A percentile compares a stretch with the other conserved stretches of the same genome.
Conservation (phyloP, 441 rosid genomes). For the Adansonia madagascariensis region DNA sequence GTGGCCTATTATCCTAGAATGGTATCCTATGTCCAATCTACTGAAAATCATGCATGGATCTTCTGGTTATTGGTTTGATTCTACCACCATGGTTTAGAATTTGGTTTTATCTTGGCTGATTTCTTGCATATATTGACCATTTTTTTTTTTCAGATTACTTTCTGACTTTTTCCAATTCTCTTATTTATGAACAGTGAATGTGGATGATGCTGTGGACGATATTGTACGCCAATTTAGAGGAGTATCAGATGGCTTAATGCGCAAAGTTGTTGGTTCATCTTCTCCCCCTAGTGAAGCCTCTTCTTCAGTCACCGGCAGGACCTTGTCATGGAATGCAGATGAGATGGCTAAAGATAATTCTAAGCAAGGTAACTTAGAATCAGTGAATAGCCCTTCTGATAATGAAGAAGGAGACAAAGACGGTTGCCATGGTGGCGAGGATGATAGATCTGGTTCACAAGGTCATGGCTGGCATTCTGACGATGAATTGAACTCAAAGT, state of each 20-base stretch:
- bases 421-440: conserved; percentile 46
- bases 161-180: conserved; percentile 7
- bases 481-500: conserved; percentile 66
- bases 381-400: conserved; percentile 66
- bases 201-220: conserved; percentile 98
- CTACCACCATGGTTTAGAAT: background rate
- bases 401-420: conserved; percentile 59
- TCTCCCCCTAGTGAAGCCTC: conserved; percentile 47
- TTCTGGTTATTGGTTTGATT: conserved; percentile 2
- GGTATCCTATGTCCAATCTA: background rate
- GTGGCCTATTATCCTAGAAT: background rate
- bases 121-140: background rate
- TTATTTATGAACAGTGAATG: conserved; percentile 62
- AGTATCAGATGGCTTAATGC: too few relatives aligned
- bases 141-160: background rate
- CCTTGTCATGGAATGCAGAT: conserved; percentile 66
- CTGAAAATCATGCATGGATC: background rate
- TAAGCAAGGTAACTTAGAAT: conserved; percentile 37
- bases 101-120: conserved; percentile 18
- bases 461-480: conserved; percentile 79
- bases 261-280: conserved; percentile 70
- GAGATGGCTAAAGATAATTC: conserved; percentile 48
- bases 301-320: conserved; percentile 41
- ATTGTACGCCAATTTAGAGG: conserved; percentile 90
- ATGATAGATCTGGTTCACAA: conserved; percentile 48